phyloP scores from a whole-genome alignment of 2,329 filamentous ascomycete genomes.

The Colletotrichum camelliae region DNA sequence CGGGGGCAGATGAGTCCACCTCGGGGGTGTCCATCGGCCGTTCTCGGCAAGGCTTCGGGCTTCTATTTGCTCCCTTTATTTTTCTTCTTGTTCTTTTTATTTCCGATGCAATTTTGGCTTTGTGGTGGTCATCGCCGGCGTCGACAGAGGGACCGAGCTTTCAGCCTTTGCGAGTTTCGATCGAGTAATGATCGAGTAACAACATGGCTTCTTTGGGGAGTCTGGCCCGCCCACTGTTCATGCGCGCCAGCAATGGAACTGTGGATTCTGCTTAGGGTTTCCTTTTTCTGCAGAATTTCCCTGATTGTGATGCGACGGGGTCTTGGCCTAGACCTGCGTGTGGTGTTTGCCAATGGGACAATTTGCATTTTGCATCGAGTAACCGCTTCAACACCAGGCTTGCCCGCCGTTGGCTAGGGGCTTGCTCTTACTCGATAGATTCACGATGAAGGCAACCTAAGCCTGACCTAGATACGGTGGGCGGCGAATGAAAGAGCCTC shows the following conservation, averaged over 20 bases:
- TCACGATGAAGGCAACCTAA: background rate
- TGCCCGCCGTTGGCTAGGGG: background rate
- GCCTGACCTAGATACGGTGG: too few species aligned
- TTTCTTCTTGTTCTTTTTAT: background rate
- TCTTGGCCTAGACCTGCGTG: background rate
- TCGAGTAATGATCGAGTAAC: constrained; percentile 55
- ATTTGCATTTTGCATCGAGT: background rate
- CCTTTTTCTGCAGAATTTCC: background rate
- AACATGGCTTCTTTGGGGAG: constrained; percentile 2
- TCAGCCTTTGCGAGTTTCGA: constrained; percentile 37
- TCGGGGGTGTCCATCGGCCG: background rate
- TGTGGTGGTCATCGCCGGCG: constrained; percentile 1
- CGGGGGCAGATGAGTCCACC: background rate
- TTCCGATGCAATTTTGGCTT: background rate
- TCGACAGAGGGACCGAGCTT: constrained; percentile 1
- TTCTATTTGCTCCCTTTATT: background rate
- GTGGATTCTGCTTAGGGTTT: background rate
- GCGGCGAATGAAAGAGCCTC: background rate
- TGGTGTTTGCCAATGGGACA: background rate
- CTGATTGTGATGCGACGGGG: background rate
- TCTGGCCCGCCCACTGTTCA: background rate
- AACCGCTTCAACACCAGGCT: background rate
- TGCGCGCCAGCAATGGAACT: background rate
- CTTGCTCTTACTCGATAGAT: constrained; percentile 10
- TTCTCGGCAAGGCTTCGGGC: background rate